phyloP scores from a whole-genome alignment of 2,329 filamentous ascomycete genomes.

The Penicillium sp. region DNA sequence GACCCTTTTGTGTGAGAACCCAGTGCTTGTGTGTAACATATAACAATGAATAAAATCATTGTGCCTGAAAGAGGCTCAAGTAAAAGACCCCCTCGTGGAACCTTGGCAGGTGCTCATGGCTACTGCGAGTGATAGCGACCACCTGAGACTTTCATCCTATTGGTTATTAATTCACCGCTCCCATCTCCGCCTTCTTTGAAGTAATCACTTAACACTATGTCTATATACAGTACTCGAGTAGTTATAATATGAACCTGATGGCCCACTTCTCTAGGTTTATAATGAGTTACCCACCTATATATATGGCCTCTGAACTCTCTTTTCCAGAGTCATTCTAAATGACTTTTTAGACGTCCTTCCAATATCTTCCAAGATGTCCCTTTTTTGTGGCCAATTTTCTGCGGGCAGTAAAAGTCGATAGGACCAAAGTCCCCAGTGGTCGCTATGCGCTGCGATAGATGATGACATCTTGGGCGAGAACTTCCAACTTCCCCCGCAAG shows the following conservation, averaged over 20 bases:
- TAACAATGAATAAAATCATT: not conserved
- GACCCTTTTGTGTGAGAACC: not conserved
- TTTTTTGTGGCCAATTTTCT: not conserved
- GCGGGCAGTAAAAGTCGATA: not conserved
- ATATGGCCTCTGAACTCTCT: too few relatives aligned
- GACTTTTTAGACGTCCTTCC: not conserved
- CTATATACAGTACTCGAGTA: not conserved
- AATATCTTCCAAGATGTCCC: not conserved
- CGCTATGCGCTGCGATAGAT: not conserved
- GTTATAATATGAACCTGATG: too few relatives aligned
- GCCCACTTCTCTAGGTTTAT: too few relatives aligned
- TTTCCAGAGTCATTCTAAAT: not conserved
- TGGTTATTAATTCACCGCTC: not conserved
- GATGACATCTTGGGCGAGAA: conserved; percentile 6
- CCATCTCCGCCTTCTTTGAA: not conserved
- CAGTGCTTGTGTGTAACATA: not conserved
- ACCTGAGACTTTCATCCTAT: accelerated
- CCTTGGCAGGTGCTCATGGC: not conserved
- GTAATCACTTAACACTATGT: not conserved
- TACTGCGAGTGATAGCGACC: not conserved
- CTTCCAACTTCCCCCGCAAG: conserved; percentile 8
- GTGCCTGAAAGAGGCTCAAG: not conserved
- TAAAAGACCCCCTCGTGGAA: not conserved
- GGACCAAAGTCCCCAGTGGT: not conserved
- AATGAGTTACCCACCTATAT: not conserved